phyloP scores from a whole-genome alignment of 257 asterid genomes.

The Capsicum chinense region DNA sequence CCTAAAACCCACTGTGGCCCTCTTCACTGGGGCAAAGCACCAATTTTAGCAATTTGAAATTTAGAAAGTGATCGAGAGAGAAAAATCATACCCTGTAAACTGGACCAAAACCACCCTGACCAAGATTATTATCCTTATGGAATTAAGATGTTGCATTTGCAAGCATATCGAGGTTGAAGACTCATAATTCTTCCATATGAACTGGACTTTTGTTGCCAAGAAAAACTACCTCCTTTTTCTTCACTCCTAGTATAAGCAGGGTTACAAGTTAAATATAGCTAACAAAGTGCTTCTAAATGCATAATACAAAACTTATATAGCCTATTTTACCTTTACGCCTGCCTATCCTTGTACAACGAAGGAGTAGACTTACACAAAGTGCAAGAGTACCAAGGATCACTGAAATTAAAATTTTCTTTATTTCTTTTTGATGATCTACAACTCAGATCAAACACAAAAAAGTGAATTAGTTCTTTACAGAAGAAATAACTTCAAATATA shows the following conservation, averaged over 20 bases:
- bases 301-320: background rate
- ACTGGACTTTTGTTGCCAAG: background rate
- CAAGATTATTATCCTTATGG: background rate
- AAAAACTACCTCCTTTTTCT: background rate
- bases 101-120: slow-evolving; percentile 47
- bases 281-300: background rate
- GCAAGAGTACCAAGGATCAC: slow-evolving; percentile 43
- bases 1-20: background rate
- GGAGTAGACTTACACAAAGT: background rate
- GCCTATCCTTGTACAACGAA: slow-evolving; percentile 25
- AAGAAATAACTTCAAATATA: background rate
- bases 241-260: slow-evolving; percentile 11
- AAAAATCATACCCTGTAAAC: slow-evolving; percentile 33
- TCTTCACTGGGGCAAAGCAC: too few species aligned
- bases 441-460: background rate
- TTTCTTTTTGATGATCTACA: slow-evolving; percentile 29
- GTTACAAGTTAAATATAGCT: background rate
- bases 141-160: slow-evolving; percentile 53
- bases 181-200: slow-evolving; percentile 43
- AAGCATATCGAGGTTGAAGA: slow-evolving; percentile 45
- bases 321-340: slow-evolving; percentile 16
- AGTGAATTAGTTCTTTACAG: background rate
- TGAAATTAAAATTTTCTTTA: slow-evolving; percentile 45
- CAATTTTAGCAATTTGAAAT: too few species aligned
- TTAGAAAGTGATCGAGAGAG: background rate